Percentiles rank a stretch among this genome's conserved stretches.
phyloP scores from a whole-genome alignment of 2,329 filamentous ascomycete species.

The Talaromyces sp. region DNA sequence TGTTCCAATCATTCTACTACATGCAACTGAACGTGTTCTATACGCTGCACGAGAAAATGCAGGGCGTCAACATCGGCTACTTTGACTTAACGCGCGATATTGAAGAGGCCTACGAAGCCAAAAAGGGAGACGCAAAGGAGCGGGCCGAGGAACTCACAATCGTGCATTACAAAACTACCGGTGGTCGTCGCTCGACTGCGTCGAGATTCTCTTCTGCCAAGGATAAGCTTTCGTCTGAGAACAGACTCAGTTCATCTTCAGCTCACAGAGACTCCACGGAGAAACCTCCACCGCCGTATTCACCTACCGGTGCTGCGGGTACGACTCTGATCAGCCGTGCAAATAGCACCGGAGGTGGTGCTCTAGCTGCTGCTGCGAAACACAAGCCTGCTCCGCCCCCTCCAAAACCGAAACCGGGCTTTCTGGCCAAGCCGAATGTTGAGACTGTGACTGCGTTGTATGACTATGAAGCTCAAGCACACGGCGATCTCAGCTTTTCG shows the following conservation, averaged over 20 bases:
- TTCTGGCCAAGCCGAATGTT: constrained; percentile 60
- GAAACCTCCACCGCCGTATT: constrained; percentile 51
- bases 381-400: constrained; percentile 62
- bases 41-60: constrained; percentile 96
- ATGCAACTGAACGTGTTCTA: constrained; percentile 99
- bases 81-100: constrained; percentile 89
- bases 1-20: constrained; percentile 99
- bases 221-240: constrained; percentile 33
- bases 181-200: constrained; percentile 43
- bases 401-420: constrained; percentile 75
- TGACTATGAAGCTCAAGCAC: constrained; percentile 92
- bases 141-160: constrained; percentile 81
- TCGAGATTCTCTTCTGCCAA: constrained; percentile 28
- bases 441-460: constrained; percentile 89
- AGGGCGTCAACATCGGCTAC: constrained; percentile 93
- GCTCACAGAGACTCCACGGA: constrained; percentile 29
- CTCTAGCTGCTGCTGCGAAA: constrained; percentile 56
- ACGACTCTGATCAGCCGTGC: constrained; percentile 24
- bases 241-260: constrained; percentile 28
- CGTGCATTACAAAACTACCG: constrained; percentile 85
- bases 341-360: constrained; percentile 39
- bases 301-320: constrained; percentile 5
- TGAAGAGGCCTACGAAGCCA: constrained; percentile 82
- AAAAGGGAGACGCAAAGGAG: constrained; percentile 83
- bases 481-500: constrained; percentile 85